Evolutionary conservation across 192 early-diverging fungal species (phyloP).

Genomic region (Backusella macrospora): DNA sequence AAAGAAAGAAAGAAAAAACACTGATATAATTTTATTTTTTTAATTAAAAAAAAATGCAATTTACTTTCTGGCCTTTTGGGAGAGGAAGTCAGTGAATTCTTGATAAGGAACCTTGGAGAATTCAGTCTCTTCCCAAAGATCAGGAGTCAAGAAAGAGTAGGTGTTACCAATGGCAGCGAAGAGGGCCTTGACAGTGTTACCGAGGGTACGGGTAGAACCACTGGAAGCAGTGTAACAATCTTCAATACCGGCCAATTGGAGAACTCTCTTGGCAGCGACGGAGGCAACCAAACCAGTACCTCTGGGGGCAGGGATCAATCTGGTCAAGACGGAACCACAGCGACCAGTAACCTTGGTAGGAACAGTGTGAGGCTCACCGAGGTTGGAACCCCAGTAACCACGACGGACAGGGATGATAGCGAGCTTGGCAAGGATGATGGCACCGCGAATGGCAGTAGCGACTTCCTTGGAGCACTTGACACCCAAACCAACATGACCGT

Average conservation of each 20-base stretch:
- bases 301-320: slow-evolving; percentile 97
- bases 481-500: slow-evolving; percentile 99
- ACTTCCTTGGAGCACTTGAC: slow-evolving; percentile 99
- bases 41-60: slow-evolving; percentile 18
- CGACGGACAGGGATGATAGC: slow-evolving; percentile 97
- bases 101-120: slow-evolving; percentile 92
- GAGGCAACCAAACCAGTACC: slow-evolving; percentile 99
- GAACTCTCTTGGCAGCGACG: slow-evolving; percentile 96
- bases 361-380: slow-evolving; percentile 98
- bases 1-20: background rate
- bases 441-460: slow-evolving; percentile 97
- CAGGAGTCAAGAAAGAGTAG: slow-evolving; percentile 96
- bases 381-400: slow-evolving; percentile 97
- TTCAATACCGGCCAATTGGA: slow-evolving; percentile 94
- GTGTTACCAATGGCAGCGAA: slow-evolving; percentile 97
- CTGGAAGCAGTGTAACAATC: slow-evolving; percentile 97
- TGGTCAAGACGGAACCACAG: slow-evolving; percentile 91
- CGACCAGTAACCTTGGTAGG: slow-evolving; percentile 96
- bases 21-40: background rate
- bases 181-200: slow-evolving; percentile 99
- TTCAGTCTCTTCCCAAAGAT: slow-evolving; percentile 91
- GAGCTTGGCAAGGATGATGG: slow-evolving; percentile 98
- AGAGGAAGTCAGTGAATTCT: slow-evolving; percentile 82
- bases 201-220: slow-evolving; percentile 97
- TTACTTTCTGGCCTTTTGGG: slow-evolving; percentile 50